phyloP scores from a whole-genome alignment of 495 filamentous ascomycete genomes.

The Lasiosphaeriaceae sp. region DNA sequence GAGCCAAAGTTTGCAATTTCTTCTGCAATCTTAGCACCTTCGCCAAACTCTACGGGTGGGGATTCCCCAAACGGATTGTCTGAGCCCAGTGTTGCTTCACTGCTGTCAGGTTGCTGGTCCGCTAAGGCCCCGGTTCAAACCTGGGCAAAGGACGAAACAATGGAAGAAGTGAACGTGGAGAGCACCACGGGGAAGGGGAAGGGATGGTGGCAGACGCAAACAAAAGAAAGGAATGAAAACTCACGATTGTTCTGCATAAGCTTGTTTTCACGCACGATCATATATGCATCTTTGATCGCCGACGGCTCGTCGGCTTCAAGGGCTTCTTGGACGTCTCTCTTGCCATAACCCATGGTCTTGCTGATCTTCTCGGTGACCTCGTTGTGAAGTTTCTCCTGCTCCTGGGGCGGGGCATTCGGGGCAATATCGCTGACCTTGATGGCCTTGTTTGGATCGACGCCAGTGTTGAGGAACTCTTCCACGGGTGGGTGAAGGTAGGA shows the following conservation, averaged over 20 bases:
- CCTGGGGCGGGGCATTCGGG: constrained; percentile 67
- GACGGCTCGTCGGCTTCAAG: constrained; percentile 87
- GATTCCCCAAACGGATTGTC: constrained; percentile 40
- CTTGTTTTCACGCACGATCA: constrained; percentile 96
- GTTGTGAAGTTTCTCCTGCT: constrained; percentile 86
- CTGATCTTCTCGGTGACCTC: constrained; percentile 91
- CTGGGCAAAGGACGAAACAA: not conserved
- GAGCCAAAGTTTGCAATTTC: constrained; percentile 13
- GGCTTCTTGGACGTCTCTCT: constrained; percentile 92
- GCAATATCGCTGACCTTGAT: constrained; percentile 77
- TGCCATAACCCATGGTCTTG: constrained; percentile 95
- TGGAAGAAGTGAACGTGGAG: not conserved
- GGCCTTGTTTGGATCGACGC: constrained; percentile 84
- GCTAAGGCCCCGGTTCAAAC: not conserved
- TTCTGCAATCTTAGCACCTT: constrained; percentile 16
- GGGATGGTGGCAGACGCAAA: not conserved
- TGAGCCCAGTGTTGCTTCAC: constrained; percentile 23
- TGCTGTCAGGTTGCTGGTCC: constrained; percentile 14
- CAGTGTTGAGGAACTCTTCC: constrained; percentile 88
- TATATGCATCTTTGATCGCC: constrained; percentile 97
- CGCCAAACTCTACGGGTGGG: constrained; percentile 25
- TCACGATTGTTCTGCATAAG: constrained; percentile 93
- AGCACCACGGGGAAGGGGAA: not conserved
- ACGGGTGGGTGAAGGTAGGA: constrained; percentile 83
- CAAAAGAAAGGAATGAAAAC: constrained; percentile 26